Base-by-base conservation (phyloP, 2,329 filamentous ascomycete species). In the Nigrospora osmanthi region DNA sequence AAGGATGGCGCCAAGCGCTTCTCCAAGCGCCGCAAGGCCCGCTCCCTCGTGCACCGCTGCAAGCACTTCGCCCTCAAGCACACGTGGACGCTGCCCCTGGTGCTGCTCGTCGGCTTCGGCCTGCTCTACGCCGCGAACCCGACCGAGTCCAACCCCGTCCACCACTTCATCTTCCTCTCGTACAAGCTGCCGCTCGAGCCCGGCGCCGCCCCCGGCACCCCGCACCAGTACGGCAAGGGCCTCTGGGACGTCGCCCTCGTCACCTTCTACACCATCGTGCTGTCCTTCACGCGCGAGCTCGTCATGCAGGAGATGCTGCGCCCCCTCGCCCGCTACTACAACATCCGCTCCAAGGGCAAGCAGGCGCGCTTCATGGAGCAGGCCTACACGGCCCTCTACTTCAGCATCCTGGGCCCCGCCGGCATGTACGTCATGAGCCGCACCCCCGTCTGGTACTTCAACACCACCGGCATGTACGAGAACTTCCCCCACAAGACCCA, bases 391-490 rank as follows among this genome's bases (percentile, higher is more conserved):
- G 90, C 89, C 23, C 71, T 95, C 44, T 96, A 97, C 75, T 95
- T 95, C 65, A 80, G 67, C 38, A 63, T 93, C 47, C 82, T 94
- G 46, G 89, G 89, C 2, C 89, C 89, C 2, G 83, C 83, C 45
- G 90, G 90, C 44, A 65, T 96, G 58, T 96, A 85, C 62, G 87
- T 96, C 62, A 96, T 97, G 90, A 85, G 78, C 59, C 76, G 79
- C 50, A 91, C 88, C n/a, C 84, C 89, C 9, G 81, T 96, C 36
- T 96, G 89, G 91, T 96, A 95, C 66, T 96, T 95, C 76, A 90
- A 94, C 69, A 93, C 87, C 2, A 73, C 71, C 28, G 88, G 81
- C 64, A 95, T 96, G 87, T 96, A 94, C 66, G 87, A 91, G 64
- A 74, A 72, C 15, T 95, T 89, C 64, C 90, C 90, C 6, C 90